Conservation (phyloP, 2,329 filamentous ascomycete species). For the Lachnellula subtilissima region DNA sequence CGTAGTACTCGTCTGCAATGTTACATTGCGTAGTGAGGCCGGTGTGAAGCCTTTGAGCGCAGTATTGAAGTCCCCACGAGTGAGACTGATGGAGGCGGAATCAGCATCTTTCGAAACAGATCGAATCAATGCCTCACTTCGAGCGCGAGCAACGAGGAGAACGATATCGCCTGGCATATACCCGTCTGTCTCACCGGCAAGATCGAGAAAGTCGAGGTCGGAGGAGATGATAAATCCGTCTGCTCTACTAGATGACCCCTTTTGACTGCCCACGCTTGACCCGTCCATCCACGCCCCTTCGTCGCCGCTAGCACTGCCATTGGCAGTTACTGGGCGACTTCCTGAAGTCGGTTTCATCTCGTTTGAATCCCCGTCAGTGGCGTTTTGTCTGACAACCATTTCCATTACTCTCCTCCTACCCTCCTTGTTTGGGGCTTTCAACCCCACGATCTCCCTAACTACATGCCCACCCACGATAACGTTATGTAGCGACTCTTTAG, state of each 20-base stretch:
- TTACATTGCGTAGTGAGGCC: conserved; percentile 89
- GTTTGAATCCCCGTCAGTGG: conserved; percentile 36
- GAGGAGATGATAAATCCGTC: conserved; percentile 69
- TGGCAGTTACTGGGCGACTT: conserved; percentile 49
- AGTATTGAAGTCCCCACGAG: conserved; percentile 70
- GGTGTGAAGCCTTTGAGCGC: conserved; percentile 92
- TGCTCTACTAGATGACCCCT: conserved; percentile 34
- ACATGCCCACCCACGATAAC: conserved; percentile 88
- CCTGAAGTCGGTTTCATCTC: conserved; percentile 38
- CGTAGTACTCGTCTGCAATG: conserved; percentile 85
- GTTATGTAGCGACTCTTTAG: conserved; percentile 88
- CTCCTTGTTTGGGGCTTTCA: conserved; percentile 92
- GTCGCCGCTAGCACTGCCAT: conserved; percentile 48
- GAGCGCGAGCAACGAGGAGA: conserved; percentile 77
- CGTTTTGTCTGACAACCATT: conserved; percentile 60
- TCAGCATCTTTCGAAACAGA: conserved; percentile 53
- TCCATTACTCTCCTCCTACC: conserved; percentile 79
- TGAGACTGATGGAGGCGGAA: conserved; percentile 56
- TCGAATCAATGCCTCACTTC: conserved; percentile 88
- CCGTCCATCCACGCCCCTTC: conserved; percentile 74
- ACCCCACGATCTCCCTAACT: conserved; percentile 80
- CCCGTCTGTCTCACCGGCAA: conserved; percentile 90
- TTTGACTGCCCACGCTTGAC: conserved; percentile 51
- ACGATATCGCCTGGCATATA: conserved; percentile 96
- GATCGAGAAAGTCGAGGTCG: conserved; percentile 82